Conservation (phyloP, 1,284 basidiomycete species). For the Pterulicium gracile region DNA sequence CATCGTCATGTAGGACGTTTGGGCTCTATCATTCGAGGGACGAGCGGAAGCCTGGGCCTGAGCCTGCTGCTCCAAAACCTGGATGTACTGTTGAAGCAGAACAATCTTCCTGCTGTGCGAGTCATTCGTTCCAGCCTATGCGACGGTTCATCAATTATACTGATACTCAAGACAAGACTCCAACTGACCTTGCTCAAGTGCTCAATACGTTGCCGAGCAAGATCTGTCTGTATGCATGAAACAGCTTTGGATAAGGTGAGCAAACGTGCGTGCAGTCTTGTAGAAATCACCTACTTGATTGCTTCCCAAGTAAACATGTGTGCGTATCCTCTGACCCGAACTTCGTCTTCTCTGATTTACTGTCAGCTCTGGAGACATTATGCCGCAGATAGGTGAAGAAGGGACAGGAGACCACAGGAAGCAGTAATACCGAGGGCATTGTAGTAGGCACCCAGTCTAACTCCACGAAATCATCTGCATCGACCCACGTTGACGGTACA, state of each 20-base stretch:
- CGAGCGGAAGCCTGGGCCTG: constrained; percentile 23
- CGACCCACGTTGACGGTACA: constrained; percentile 54
- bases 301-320: constrained; percentile 71
- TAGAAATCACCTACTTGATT: constrained; percentile 44
- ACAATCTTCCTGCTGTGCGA: constrained; percentile 37
- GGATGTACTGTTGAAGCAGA: constrained; percentile 52
- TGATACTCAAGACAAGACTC: background rate
- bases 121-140: constrained; percentile 15
- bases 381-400: constrained; percentile 79
- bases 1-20: constrained; percentile 53
- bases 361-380: constrained; percentile 30
- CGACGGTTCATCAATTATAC: constrained; percentile 2
- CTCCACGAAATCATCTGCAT: constrained; percentile 81
- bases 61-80: constrained; percentile 39
- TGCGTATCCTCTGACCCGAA: constrained; percentile 88
- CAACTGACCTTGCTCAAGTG: background rate
- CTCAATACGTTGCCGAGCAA: background rate
- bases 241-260: constrained; percentile 33
- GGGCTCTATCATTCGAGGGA: constrained; percentile 20
- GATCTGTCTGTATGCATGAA: constrained; percentile 16
- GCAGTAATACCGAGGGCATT: constrained; percentile 56
- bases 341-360: constrained; percentile 47
- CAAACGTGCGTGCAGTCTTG: constrained; percentile 1
- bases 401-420: constrained; percentile 71
- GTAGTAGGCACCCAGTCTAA: constrained; percentile 52